Base-by-base conservation (phyloP, 139 green algal species). In the Penium margaritaceum region DNA sequence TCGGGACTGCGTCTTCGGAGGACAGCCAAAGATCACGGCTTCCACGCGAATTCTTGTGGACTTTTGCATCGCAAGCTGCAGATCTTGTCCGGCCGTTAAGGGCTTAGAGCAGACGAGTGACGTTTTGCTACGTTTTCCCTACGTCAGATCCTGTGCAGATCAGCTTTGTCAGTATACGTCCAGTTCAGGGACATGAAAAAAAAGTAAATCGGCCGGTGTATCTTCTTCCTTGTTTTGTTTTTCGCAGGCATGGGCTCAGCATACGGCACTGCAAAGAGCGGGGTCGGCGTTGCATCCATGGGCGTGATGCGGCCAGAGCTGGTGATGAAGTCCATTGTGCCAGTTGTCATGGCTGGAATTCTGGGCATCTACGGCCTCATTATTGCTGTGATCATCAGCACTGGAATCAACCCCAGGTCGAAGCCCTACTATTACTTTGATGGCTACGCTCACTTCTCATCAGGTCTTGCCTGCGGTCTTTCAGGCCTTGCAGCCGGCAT, bases 241-340 rank as follows among this genome's bases (percentile, higher is more conserved):
- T 63, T 27, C 19, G 39, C 87, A 96, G 90, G 90, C 85, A 95
- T 98, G 84, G 94, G 94, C 27, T 90, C 94, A 3, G 94, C 94
- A 6, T 99, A 99, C 82, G 94, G 94, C 33, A 99, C 94, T 3
- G 94, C 94, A 44, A 99, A 99, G 87, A 90, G 85, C 14, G 95
- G 95, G 29, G 95, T 99, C 1, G 95, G 95, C 34, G 96, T 98
- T 72, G 94, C 95, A 0, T 94, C 91, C 54, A 99, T 99, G 95
- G 95, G 95, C 76, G 95, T 99, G 12, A 96, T 99, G 92, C 84
- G 95, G 34, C 95, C 95, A 4, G 95, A 99, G 85, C 87, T 99
- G 73, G 95, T 99, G 34, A 99, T 99, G 94, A 99, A 99, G 89
- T 96, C 90, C 63, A 98, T 99, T 71, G 88, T 99, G 12, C 94